Evolutionary conservation across 306 rosid genomes (phyloP).

Genomic region (Argentina anserina): DNA sequence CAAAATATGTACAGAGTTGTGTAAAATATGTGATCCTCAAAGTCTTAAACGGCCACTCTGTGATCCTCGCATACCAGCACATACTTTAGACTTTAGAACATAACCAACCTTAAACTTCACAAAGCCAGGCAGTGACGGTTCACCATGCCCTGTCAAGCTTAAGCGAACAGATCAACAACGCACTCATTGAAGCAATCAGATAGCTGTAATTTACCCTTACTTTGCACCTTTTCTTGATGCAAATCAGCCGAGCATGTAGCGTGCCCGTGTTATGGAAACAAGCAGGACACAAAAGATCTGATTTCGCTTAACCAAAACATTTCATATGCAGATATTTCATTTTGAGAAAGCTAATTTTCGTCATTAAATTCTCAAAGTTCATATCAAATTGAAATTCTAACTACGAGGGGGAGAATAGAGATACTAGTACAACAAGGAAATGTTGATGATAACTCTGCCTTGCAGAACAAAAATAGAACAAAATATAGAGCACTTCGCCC

Average conservation of each 20-base stretch:
- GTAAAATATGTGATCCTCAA: too few species aligned
- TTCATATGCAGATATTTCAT: neutral
- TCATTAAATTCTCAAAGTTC: constrained; percentile 29
- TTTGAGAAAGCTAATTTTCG: constrained; percentile 19
- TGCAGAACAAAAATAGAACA: constrained; percentile 24
- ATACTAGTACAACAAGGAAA: constrained; percentile 26
- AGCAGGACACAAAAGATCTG: neutral
- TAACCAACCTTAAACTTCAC: neutral
- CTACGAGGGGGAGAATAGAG: constrained; percentile 17
- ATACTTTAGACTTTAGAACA: neutral
- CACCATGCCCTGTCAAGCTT: neutral
- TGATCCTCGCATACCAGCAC: neutral
- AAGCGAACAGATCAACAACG: neutral
- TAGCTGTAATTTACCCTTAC: neutral
- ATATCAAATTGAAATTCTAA: constrained; percentile 20
- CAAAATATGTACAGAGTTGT: too few species aligned
- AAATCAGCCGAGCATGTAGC: too few species aligned
- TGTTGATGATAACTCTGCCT: constrained; percentile 24
- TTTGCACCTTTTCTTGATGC: neutral
- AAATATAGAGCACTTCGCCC: neutral
- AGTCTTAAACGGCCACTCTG: too few species aligned
- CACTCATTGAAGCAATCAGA: too few species aligned
- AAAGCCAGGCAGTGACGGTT: neutral
- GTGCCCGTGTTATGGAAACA: neutral
- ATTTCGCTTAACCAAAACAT: neutral